These are phyloP conservation scores for Trypanosomatidae sp. DNA, from an alignment of 208 protist genomes.

Conservation along the genomic window DNA sequence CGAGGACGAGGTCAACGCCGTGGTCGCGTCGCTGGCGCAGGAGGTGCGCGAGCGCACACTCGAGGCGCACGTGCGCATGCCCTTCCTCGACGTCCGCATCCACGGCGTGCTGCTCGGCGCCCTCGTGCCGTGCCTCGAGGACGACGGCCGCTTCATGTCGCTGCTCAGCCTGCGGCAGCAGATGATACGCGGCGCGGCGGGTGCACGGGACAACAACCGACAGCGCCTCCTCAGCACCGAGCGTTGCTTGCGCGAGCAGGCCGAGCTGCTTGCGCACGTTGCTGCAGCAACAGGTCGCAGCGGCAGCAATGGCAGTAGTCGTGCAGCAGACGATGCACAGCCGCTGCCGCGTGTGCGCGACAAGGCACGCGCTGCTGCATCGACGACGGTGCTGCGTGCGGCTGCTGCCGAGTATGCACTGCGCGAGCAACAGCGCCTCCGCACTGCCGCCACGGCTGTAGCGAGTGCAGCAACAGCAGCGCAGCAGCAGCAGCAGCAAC, in stretches of 20 bases:
- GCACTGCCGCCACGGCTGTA: too few species aligned
- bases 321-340: too few species aligned
- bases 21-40: constrained; percentile 3
- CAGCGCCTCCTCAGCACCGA: constrained; percentile 2
- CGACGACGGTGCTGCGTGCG: too few species aligned
- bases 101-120: constrained; percentile 18
- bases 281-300: too few species aligned
- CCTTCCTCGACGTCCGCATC: constrained; percentile 21
- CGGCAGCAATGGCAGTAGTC: too few species aligned
- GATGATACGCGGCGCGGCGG: constrained; percentile 1
- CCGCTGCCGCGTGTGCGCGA: too few species aligned
- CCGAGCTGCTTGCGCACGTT: too few species aligned
- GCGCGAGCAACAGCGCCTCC: too few species aligned
- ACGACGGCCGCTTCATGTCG: constrained; percentile 24
- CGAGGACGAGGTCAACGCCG: not conserved
- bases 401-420: too few species aligned
- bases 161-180: constrained; percentile 4
- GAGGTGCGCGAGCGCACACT: constrained; percentile 5
- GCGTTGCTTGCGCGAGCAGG: constrained; percentile 2
- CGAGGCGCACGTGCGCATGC: constrained; percentile 2
- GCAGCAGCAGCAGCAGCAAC: too few species aligned
- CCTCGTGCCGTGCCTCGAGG: constrained; percentile 12
- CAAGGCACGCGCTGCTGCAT: too few species aligned
- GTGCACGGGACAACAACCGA: not conserved
- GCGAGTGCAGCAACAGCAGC: too few species aligned